Evolutionary conservation across 1,284 basidiomycete species (phyloP).

Genomic region (Pterula multifida): DNA sequence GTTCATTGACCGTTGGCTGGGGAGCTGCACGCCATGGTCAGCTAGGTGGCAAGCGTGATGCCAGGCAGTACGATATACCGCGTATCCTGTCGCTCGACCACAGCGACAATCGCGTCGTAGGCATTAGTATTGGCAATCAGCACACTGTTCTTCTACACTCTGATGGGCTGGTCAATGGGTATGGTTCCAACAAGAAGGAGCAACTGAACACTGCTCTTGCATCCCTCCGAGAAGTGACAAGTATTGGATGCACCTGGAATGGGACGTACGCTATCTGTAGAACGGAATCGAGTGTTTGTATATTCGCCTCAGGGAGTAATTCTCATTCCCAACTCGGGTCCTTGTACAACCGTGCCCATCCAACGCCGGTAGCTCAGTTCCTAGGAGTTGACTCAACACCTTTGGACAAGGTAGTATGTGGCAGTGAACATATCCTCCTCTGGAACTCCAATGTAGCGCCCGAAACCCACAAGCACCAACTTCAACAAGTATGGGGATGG

Average conservation of each 20-base stretch:
- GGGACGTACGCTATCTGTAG: constrained; percentile 51
- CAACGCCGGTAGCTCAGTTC: neutral
- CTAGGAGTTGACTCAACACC: neutral
- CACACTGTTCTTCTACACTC: constrained; percentile 51
- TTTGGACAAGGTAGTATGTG: constrained; percentile 27
- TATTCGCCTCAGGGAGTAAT: constrained; percentile 7
- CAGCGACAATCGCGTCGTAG: constrained; percentile 18
- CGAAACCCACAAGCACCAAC: constrained; percentile 8
- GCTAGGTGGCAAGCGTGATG: constrained; percentile 30
- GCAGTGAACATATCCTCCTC: constrained; percentile 71
- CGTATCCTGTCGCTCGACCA: constrained; percentile 18
- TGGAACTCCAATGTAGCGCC: constrained; percentile 5
- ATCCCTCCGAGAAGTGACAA: constrained; percentile 15
- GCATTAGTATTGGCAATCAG: constrained; percentile 51
- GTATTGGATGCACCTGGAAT: constrained; percentile 69
- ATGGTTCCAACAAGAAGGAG: constrained; percentile 61
- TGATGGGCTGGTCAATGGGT: constrained; percentile 33
- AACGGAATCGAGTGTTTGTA: constrained; percentile 14
- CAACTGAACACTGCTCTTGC: constrained; percentile 40
- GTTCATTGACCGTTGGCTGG: constrained; percentile 57
- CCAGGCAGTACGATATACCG: constrained; percentile 16
- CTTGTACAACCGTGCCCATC: neutral
- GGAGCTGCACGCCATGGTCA: constrained; percentile 76
- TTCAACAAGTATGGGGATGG: constrained; percentile 61
- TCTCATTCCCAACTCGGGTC: neutral